Percentiles rank a stretch among this genome's conserved stretches.
phyloP scores from a whole-genome alignment of 2,329 filamentous ascomycete genomes.

The Pochonia chlamydosporia region DNA sequence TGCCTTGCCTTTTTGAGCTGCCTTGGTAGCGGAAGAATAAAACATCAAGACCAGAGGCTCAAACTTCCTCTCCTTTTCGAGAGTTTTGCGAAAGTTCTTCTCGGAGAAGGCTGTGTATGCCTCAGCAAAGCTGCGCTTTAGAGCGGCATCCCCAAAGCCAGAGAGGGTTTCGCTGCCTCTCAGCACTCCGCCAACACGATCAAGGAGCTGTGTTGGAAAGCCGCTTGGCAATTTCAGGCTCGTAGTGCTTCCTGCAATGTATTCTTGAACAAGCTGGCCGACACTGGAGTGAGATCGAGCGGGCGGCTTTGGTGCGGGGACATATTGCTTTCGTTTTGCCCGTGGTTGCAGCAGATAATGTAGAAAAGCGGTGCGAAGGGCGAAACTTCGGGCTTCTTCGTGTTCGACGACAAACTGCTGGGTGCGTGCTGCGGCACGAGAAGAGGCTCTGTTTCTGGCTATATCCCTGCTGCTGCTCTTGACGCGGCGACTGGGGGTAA shows the following conservation, averaged over 20 bases:
- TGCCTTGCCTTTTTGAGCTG: constrained; percentile 65
- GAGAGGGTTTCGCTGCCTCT: constrained; percentile 77
- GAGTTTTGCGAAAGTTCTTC: constrained; percentile 77
- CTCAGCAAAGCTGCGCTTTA: constrained; percentile 91
- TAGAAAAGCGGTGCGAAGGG: constrained; percentile 84
- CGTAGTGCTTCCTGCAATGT: constrained; percentile 47
- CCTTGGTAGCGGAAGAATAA: constrained; percentile 90
- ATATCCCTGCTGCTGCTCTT: constrained; percentile 36
- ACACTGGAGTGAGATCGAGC: constrained; percentile 64
- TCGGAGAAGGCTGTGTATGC: constrained; percentile 93
- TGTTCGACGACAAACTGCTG: constrained; percentile 46
- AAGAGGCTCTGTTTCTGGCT: constrained; percentile 36
- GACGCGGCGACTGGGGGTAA: constrained; percentile 38
- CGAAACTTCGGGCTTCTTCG: constrained; percentile 87
- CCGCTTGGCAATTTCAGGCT: constrained; percentile 52
- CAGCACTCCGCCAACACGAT: constrained; percentile 74
- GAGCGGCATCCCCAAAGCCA: constrained; percentile 82
- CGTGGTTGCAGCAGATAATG: constrained; percentile 90
- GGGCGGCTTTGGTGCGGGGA: constrained; percentile 58
- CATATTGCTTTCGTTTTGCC: constrained; percentile 83
- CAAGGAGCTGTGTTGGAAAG: constrained; percentile 50
- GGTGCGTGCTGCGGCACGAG: constrained; percentile 26
- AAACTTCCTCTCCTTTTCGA: constrained; percentile 89
- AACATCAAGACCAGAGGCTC: constrained; percentile 94
- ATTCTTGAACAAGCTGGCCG: constrained; percentile 84